Conservation (phyloP, 2,329 filamentous ascomycete species). For the Dothiorella sarmentorum region DNA sequence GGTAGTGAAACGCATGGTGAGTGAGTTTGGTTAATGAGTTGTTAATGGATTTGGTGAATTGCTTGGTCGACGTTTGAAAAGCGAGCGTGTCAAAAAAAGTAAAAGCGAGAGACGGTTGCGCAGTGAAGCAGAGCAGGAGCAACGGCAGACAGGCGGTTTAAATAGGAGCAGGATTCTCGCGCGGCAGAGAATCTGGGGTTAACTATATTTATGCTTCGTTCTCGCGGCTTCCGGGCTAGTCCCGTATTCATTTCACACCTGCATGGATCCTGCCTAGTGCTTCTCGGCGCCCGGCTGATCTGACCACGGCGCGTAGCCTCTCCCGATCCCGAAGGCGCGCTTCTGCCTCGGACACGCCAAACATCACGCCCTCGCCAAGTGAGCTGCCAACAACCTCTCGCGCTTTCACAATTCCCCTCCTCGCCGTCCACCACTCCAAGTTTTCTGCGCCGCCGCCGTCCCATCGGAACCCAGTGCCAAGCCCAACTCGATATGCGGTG, state of each 20-base stretch:
- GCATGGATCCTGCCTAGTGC: constrained; percentile 4
- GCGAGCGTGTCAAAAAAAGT: constrained; percentile 21
- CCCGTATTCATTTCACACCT: constrained; percentile 13
- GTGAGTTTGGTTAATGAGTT: background rate
- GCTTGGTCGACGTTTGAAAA: too few relatives aligned
- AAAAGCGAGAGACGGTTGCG: constrained; percentile 17
- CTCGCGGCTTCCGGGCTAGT: constrained; percentile 12
- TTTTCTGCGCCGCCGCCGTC: background rate
- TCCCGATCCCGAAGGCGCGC: constrained; percentile 1
- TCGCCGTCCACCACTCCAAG: background rate
- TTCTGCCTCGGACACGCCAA: background rate
- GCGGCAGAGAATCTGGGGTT: constrained; percentile 18
- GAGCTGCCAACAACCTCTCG: background rate
- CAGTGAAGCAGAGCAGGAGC: background rate
- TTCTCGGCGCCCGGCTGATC: constrained; percentile 7
- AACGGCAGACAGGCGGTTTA: constrained; percentile 16
- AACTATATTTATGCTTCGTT: constrained; percentile 20
- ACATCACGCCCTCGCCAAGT: background rate
- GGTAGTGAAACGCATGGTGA: constrained; percentile 44
- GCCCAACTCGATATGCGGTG: background rate
- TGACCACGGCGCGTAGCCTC: background rate
- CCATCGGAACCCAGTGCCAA: background rate
- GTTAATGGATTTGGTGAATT: too few relatives aligned
- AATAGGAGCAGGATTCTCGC: constrained; percentile 20
- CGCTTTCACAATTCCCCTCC: background rate